Conservation (phyloP, 495 filamentous ascomycete species). For the Evernia prunastri region DNA sequence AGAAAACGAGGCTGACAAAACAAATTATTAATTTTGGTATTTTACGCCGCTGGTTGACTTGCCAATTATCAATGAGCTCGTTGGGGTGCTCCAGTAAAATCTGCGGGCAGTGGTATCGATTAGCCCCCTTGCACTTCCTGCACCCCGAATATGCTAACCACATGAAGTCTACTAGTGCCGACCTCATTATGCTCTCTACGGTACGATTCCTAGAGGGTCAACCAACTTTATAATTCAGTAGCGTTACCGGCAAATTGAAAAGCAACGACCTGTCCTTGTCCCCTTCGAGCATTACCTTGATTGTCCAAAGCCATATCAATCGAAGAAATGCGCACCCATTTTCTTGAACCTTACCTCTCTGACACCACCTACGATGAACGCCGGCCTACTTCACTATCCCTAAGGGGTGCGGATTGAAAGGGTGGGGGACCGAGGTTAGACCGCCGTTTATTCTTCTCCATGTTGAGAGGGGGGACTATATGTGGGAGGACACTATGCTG, state of each 20-base stretch:
- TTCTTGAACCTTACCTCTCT: constrained; percentile 39
- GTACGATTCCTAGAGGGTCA: constrained; percentile 40
- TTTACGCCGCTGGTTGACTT: constrained; percentile 47
- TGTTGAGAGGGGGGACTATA: constrained; percentile 46
- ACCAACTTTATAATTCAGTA: constrained; percentile 35
- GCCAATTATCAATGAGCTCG: constrained; percentile 36
- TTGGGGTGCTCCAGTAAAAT: constrained; percentile 28
- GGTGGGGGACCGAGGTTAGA: background rate
- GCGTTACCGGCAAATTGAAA: constrained; percentile 44
- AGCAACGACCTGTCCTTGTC: constrained; percentile 40
- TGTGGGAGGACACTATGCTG: constrained; percentile 50
- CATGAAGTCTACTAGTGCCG: constrained; percentile 41
- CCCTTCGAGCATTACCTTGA: constrained; percentile 31
- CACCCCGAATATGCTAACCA: background rate
- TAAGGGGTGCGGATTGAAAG: constrained; percentile 42
- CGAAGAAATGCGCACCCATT: constrained; percentile 35
- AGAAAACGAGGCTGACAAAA: constrained; percentile 51
- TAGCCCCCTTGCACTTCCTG: no score
- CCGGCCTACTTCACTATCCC: constrained; percentile 35
- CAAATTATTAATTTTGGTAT: no score
- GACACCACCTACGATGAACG: constrained; percentile 33
- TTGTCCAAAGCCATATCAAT: constrained; percentile 31
- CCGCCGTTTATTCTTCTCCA: constrained; percentile 49
- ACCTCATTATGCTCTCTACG: constrained; percentile 39
- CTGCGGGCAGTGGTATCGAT: constrained; percentile 29